These are phyloP conservation scores for Physaria fendleri DNA, from an alignment of 345 rosid species.

Conservation along the genomic window DNA sequence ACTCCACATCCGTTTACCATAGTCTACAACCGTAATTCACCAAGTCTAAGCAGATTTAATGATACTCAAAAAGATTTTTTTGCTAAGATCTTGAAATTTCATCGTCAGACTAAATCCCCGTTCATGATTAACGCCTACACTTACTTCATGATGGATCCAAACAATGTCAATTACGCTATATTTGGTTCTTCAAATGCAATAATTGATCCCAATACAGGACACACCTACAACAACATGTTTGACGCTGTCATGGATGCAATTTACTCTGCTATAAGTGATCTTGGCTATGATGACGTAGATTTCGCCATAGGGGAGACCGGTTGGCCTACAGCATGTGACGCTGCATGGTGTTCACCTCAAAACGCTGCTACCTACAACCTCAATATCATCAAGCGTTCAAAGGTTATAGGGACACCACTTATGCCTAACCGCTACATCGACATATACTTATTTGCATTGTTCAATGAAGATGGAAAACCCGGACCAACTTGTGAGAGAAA, in stretches of 20 bases:
- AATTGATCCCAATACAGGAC: neutral
- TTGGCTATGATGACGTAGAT: conserved; percentile 18
- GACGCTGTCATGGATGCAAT: conserved; percentile 17
- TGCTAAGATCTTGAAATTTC: conserved; percentile 9
- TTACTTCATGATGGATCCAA: neutral
- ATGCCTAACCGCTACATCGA: conserved; percentile 39
- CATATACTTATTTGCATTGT: conserved; percentile 64
- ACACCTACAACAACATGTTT: conserved; percentile 10
- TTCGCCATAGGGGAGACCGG: conserved; percentile 17
- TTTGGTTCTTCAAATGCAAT: conserved; percentile 3
- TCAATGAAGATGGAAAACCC: conserved; percentile 62
- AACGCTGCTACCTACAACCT: conserved; percentile 8
- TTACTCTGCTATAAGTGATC: conserved; percentile 7
- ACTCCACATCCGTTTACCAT: conserved; percentile 14
- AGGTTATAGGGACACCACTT: conserved; percentile 14
- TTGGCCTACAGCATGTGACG: conserved; percentile 23
- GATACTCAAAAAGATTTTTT: neutral
- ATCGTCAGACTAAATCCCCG: conserved; percentile 9
- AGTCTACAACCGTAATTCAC: neutral
- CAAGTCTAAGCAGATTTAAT: conserved; percentile 4
- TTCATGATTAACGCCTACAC: conserved; percentile 17
- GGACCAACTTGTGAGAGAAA: conserved; percentile 71
- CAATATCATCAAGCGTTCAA: conserved; percentile 10
- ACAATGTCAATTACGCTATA: conserved; percentile 5
- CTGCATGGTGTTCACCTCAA: conserved; percentile 2